phyloP scores from a whole-genome alignment of 768 basidiomycete species.

The Filobasidium floriforme region DNA sequence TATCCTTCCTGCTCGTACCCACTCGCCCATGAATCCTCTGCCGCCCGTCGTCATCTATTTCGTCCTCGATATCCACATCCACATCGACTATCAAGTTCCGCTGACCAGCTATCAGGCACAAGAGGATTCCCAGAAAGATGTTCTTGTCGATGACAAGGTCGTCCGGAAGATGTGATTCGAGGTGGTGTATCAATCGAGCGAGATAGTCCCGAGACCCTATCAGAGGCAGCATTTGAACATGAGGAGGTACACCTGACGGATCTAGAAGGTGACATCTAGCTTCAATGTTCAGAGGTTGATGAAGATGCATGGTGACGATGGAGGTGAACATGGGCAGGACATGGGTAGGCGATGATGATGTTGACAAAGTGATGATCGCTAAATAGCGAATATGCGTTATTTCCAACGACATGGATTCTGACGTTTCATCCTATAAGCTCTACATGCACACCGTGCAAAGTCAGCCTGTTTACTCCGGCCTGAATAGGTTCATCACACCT shows the following conservation, averaged over 20 bases:
- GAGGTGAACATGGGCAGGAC: too few species aligned
- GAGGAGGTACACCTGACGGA: not conserved
- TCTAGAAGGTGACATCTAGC: too few species aligned
- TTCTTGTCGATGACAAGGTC: conserved; percentile 10
- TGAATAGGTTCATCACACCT: too few species aligned
- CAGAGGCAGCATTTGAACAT: conserved; percentile 4
- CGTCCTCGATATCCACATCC: conserved; percentile 4
- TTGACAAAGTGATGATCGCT: too few species aligned
- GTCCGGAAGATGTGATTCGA: conserved; percentile 1
- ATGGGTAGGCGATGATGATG: too few species aligned
- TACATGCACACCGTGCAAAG: too few species aligned
- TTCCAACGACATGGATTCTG: too few species aligned
- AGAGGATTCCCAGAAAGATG: conserved; percentile 19
- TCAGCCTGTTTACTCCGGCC: too few species aligned
- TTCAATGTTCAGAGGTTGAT: too few species aligned
- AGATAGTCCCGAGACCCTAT: conserved; percentile 14
- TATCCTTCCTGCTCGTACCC: not conserved
- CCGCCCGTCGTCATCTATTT: not conserved
- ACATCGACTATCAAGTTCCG: conserved; percentile 21
- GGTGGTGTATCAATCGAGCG: not conserved
- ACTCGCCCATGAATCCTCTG: not conserved
- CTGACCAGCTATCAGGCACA: conserved; percentile 14
- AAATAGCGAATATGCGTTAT: too few species aligned
- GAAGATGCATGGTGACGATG: too few species aligned
- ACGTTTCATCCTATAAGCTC: too few species aligned